Evolutionary conservation across 2,329 filamentous ascomycete species (phyloP).

Genomic region (Lachnellula suecica): DNA sequence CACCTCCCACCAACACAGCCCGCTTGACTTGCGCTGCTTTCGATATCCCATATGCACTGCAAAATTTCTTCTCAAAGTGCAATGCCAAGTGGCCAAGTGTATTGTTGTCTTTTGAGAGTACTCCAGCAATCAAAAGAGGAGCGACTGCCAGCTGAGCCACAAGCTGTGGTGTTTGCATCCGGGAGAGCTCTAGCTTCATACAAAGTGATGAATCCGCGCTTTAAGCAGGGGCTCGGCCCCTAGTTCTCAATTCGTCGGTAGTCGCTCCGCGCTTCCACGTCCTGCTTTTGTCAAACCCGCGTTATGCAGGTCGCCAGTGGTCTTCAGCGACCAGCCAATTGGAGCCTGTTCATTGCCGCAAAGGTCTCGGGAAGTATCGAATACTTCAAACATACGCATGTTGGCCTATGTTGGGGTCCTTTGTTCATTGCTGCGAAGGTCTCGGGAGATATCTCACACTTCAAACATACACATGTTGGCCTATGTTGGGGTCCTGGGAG

Average conservation of each 20-base stretch:
- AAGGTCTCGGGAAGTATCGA: not conserved
- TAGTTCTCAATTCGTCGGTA: not conserved
- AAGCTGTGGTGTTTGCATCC: not conserved
- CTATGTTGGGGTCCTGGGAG: too few species aligned
- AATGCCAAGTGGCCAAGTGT: too few species aligned
- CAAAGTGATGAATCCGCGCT: not conserved
- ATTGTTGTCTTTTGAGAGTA: too few species aligned
- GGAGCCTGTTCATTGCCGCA: not conserved
- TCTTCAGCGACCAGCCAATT: not conserved
- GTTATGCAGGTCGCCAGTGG: too few species aligned
- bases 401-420: constrained; percentile 5
- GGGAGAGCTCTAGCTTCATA: not conserved
- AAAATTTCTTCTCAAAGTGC: too few species aligned
- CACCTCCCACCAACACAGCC: too few species aligned
- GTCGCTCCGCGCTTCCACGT: not conserved
- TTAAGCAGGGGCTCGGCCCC: not conserved
- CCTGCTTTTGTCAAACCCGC: not conserved
- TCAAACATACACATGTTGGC: too few species aligned
- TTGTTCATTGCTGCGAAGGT: too few species aligned
- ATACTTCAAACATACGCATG: not conserved
- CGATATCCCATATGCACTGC: too few species aligned
- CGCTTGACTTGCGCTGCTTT: too few species aligned
- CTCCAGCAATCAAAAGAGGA: too few species aligned
- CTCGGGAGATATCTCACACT: too few species aligned
- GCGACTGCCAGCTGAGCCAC: not conserved